Base-by-base conservation (phyloP, 129 eudicot species). In the Artemisia tridentata region DNA sequence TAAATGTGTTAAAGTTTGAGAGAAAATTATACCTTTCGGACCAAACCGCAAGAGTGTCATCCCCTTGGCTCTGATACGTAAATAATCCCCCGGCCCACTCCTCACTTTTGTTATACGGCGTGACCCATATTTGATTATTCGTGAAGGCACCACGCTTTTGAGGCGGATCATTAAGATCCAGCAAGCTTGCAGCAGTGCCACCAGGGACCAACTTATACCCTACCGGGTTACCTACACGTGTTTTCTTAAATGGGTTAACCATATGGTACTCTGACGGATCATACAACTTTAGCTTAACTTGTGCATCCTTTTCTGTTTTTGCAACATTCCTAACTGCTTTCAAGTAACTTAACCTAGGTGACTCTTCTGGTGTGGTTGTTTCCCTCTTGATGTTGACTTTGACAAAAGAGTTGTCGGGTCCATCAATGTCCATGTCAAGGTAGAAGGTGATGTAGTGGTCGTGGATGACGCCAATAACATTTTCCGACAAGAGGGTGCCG, bases 51-150 rank as follows among this genome's bases (percentile, higher is more conserved):
- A 95, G 88, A 8, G 91, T 95, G 58, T 95, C 99, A 14, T 95
- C 99, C 0, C 97, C 99, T 11, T 88, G 79, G 66, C 85, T 90
- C 19, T 95, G 99, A 66, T 86, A 90, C 59, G 74, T 85, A 79
- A 95, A 95, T 74, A 86, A 80, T 14, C 99, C 99, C 63, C 97
- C 99, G 3, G 99, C 99, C 99, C 99, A 95, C 74, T 84, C 86
- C 86, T 95, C 99, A 0, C 79, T 80, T 71, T 76, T 73, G 66
- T 95, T 95, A 80, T 95, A 95, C 1, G 99, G 99, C 9, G 97
- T 95, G 31, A 95, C 91, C 99, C 99, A 95, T 76, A 95, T 95
- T 53, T 95, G 99, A 72, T 95, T 95, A 38, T 95, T 90, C 0
- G 99, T 88, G 50, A 95, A 95, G 0, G 99, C 99, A 1, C 91